Evolutionary conservation across 176 grass and related monocot genomes (phyloP).

Genomic region (Oryza nivara): DNA sequence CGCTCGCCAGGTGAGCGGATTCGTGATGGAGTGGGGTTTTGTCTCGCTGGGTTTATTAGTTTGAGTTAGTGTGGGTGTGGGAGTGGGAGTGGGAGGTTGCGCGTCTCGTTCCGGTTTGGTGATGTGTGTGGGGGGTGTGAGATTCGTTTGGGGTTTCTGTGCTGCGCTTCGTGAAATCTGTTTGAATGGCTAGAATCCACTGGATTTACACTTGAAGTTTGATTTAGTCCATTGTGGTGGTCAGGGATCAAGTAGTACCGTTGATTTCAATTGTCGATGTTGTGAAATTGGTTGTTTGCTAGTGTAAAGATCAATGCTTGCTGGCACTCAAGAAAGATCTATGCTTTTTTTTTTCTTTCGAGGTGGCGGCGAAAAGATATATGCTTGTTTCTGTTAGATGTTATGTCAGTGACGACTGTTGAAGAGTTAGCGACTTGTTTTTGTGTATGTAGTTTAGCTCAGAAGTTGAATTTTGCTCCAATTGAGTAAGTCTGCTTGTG

Average conservation of each 20-base stretch:
- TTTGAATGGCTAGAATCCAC: constrained; percentile 5
- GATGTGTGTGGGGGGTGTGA: not conserved
- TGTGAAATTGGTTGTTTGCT: not conserved
- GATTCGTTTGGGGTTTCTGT: not conserved
- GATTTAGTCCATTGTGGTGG: not conserved
- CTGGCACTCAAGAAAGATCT: not conserved
- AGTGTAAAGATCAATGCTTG: not conserved
- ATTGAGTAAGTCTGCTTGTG: not conserved
- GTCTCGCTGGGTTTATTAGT: not conserved
- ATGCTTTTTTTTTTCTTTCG: not conserved
- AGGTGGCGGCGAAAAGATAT: too few relatives aligned
- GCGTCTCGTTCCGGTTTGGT: not conserved
- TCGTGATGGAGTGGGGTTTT: not conserved
- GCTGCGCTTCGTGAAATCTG: not conserved
- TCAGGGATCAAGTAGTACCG: not conserved
- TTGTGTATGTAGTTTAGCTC: not conserved
- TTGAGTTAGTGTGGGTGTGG: not conserved
- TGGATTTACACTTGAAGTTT: constrained; percentile 1
- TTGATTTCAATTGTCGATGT: not conserved
- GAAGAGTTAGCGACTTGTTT: not conserved
- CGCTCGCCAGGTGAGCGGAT: constrained; percentile 61
- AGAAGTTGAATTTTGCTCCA: not conserved
- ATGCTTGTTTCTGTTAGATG: not conserved
- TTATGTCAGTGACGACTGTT: not conserved
- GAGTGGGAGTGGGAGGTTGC: not conserved